phyloP scores from a whole-genome alignment of 345 rosid species.

The Durio zibethinus region DNA sequence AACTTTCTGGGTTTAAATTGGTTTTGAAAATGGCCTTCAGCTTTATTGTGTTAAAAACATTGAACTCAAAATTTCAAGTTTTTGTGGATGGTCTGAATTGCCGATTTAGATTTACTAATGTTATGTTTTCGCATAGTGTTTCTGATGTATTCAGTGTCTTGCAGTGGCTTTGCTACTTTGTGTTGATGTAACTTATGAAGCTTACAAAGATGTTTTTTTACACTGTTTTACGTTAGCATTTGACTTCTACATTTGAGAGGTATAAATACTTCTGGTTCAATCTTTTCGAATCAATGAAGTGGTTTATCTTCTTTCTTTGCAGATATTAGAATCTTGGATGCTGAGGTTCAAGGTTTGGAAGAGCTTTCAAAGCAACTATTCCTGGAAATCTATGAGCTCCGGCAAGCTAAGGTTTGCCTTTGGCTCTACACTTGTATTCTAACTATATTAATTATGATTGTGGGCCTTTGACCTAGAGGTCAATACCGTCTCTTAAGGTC shows the following conservation, averaged over 20 bases:
- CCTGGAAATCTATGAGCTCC: constrained; percentile 96
- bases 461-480: neutral
- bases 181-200: neutral
- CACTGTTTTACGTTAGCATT: neutral
- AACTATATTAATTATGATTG: neutral
- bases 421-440: neutral
- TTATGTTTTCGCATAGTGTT: neutral
- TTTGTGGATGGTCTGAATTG: neutral
- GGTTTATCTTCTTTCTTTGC: constrained; percentile 10
- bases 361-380: constrained; percentile 97
- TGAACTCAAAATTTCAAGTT: neutral
- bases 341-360: constrained; percentile 88
- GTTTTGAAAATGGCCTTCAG: neutral
- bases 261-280: neutral
- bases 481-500: neutral
- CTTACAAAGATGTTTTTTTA: neutral
- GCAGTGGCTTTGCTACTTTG: neutral
- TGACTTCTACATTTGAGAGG: neutral
- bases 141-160: neutral
- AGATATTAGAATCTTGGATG: constrained; percentile 87
- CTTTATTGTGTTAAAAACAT: neutral
- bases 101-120: neutral
- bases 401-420: constrained; percentile 81
- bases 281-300: neutral
- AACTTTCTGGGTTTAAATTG: neutral